Evolutionary conservation across 208 protist species (phyloP).

Genomic region (Crithidia acanthocephali): DNA sequence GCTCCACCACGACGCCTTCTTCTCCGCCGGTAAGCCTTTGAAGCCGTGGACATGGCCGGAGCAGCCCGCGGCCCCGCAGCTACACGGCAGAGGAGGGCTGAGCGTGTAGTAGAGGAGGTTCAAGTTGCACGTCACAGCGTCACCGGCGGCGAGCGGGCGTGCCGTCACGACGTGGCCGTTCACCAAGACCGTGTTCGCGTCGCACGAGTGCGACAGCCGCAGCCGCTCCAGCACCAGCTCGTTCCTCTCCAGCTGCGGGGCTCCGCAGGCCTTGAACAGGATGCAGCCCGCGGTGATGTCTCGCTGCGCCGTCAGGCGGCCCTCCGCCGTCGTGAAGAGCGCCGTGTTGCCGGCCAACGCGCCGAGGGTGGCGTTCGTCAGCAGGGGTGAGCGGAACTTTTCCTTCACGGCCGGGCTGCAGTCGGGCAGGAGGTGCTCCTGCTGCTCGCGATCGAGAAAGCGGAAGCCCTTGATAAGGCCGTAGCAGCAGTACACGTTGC

Average conservation of each 20-base stretch:
- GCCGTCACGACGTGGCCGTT: slow-evolving; percentile 63
- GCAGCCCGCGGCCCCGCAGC: slow-evolving; percentile 54
- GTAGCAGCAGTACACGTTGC: slow-evolving; percentile 84
- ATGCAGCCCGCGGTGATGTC: slow-evolving; percentile 66
- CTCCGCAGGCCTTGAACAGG: slow-evolving; percentile 40
- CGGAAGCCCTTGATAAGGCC: slow-evolving; percentile 82
- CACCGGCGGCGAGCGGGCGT: slow-evolving; percentile 56
- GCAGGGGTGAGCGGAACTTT: slow-evolving; percentile 56
- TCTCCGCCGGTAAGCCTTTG: slow-evolving; percentile 32
- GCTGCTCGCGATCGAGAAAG: slow-evolving; percentile 73
- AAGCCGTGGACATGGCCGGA: slow-evolving; percentile 51
- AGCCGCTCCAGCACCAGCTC: slow-evolving; percentile 54
- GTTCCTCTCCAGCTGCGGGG: slow-evolving; percentile 37
- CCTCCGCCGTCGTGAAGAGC: slow-evolving; percentile 43
- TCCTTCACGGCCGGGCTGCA: slow-evolving; percentile 73
- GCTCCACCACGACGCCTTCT: slow-evolving; percentile 50
- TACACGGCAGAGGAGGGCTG: slow-evolving; percentile 44
- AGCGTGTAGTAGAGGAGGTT: slow-evolving; percentile 61
- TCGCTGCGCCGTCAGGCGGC: slow-evolving; percentile 55
- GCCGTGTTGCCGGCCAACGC: slow-evolving; percentile 34
- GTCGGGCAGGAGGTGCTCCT: slow-evolving; percentile 67
- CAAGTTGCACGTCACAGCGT: slow-evolving; percentile 74
- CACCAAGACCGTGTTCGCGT: slow-evolving; percentile 73
- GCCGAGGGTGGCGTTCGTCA: slow-evolving; percentile 35
- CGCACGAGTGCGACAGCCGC: slow-evolving; percentile 73